Base-by-base conservation (phyloP, 1,139 yeast species). In the Diutina rugosa region DNA sequence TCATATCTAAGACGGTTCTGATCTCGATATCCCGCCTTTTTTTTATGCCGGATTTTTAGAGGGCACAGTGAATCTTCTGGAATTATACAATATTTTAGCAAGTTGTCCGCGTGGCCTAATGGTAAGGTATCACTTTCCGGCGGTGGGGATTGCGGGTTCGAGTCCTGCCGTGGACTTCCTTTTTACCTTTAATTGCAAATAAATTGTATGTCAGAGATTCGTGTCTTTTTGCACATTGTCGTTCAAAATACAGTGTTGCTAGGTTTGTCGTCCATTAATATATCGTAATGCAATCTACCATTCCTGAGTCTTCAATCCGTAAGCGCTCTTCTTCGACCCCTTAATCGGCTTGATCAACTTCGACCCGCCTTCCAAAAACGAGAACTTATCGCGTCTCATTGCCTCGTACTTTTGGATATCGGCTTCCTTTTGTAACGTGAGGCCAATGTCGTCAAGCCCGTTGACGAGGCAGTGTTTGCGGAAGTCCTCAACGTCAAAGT, bases 391-490 rank as follows among this genome's bases (percentile, higher is more conserved):
- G 69, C 80, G 84, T 78, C 99, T 88, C 61, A 73, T 72, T 44
- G 73, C 79, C 76, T 93, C 99, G 67, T 84, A 93, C 63, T 82
- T 78, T 58, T 71, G 60, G 63, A 93, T 93, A 70, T 68, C 82
- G 57, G 82, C 81, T 72, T 89, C 97, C 74, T 90, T 90, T 72
- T 90, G 95, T 67, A 93, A 76, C 56, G 99, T 93, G 67, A 93
- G 81, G 51, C 98, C 98, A 72, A 93, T 93, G 69, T 93, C 99
- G 69, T 93, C 99, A 60, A 93, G 83, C 60, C 99, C 99, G 63
- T 93, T 90, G 59, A 91, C 77, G 64, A 93, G 80, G 69, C 98
- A 93, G 72, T 90, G 96, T 75, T 91, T 91, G 78, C 97, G 86
- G 80, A 90, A 93, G 52, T 77, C 80, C 71, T 91, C 98, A 59